Percentiles rank a stretch among this genome's conserved stretches.
Conservation (phyloP, 805 yeast species). For the Novakomyces olei region DNA sequence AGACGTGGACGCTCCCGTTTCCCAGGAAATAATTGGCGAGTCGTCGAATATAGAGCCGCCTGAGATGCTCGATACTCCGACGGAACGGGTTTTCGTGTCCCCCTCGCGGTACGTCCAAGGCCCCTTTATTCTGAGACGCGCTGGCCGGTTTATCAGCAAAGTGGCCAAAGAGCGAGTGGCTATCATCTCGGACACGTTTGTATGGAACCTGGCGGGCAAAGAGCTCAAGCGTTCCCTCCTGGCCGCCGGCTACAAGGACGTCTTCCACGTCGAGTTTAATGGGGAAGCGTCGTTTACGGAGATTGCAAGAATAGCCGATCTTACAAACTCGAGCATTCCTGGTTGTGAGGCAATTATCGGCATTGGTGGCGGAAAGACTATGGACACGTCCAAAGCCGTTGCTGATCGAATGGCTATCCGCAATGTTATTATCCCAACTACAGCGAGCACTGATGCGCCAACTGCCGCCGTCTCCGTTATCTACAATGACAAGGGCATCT, state of each 20-base stretch:
- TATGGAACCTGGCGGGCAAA: not conserved
- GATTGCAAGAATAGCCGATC: not conserved
- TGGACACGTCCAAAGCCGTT: constrained; percentile 23
- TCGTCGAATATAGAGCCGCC: not conserved
- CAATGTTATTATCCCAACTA: not conserved
- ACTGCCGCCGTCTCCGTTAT: constrained; percentile 3
- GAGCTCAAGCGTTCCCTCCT: not conserved
- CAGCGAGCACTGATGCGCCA: constrained; percentile 2
- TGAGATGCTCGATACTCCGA: not conserved
- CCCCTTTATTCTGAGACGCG: not conserved
- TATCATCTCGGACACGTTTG: not conserved
- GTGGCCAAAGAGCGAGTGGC: constrained; percentile 1
- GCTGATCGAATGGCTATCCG: not conserved
- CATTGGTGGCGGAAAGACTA: constrained; percentile 25
- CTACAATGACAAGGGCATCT: constrained; percentile 1
- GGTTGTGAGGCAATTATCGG: constrained; percentile 2
- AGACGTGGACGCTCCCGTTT: too few species aligned
- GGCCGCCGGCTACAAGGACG: not conserved
- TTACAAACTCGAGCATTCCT: not conserved
- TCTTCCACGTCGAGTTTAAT: not conserved
- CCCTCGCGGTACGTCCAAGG: constrained; percentile 1
- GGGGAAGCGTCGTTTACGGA: constrained; percentile 1
- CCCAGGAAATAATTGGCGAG: too few species aligned
- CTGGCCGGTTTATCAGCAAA: not conserved
- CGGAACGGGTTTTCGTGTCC: constrained; percentile 1